Evolutionary conservation across 164 flowering plant genomes (phyloP).

Genomic region (Echeveria elegans): DNA sequence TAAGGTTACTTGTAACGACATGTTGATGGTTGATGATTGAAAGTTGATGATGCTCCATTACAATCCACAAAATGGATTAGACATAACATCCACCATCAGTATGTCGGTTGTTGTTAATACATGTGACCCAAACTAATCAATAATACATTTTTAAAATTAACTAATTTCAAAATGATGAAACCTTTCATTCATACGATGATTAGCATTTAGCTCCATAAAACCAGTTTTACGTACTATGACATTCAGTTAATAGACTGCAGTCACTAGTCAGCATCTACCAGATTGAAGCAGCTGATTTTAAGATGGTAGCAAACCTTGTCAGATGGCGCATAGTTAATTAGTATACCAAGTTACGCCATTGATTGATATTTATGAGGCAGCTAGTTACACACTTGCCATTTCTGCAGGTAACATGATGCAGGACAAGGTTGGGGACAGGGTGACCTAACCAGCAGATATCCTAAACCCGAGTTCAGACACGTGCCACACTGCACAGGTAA

Average conservation of each 20-base stretch:
- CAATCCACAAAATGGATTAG: neutral
- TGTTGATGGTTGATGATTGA: too few relatives aligned
- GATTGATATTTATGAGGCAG: constrained; percentile 3
- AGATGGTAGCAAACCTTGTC: neutral
- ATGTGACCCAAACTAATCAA: neutral
- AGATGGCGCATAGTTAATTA: too few relatives aligned
- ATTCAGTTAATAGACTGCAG: neutral
- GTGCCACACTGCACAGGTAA: too few relatives aligned
- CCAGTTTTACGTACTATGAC: neutral
- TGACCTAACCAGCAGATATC: too few relatives aligned
- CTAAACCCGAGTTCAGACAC: too few relatives aligned
- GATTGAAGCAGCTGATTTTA: neutral
- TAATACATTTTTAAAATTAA: neutral
- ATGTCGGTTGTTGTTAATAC: neutral
- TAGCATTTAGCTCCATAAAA: too few relatives aligned
- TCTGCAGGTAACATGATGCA: neutral
- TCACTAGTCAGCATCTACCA: neutral
- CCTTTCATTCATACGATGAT: neutral
- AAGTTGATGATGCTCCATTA: neutral
- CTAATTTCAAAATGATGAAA: neutral
- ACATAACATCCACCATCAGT: neutral
- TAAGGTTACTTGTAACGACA: neutral
- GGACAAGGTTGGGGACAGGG: neutral
- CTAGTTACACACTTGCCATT: neutral
- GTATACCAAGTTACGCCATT: neutral